Percentiles rank a stretch among this genome's conserved stretches.
Conservation (phyloP, 129 eudicot species). For the Escallonia rubra region DNA sequence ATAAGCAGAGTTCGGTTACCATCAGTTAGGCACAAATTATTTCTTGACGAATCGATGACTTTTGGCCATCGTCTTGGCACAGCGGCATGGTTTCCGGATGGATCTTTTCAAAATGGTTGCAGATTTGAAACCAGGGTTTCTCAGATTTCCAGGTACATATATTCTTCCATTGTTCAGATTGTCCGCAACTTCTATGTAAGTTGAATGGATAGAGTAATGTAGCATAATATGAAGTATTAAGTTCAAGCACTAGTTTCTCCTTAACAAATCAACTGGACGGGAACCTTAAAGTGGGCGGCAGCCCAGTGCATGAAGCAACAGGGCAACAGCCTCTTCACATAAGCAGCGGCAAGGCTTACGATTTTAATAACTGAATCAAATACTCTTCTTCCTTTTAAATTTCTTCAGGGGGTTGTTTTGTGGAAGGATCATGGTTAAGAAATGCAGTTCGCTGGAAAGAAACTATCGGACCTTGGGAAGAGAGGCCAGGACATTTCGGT, state of each 20-base stretch:
- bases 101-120: constrained; percentile 76
- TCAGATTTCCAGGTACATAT: constrained; percentile 87
- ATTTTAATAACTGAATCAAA: not conserved
- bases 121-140: constrained; percentile 76
- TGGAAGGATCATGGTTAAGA: constrained; percentile 70
- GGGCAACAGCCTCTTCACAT: not conserved
- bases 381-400: not conserved
- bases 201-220: too few relatives aligned
- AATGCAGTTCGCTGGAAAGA: constrained; percentile 96
- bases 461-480: constrained; percentile 90
- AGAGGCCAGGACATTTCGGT: constrained; percentile 89
- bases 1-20: too few relatives aligned
- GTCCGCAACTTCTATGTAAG: not conserved
- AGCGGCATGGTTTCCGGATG: constrained; percentile 89
- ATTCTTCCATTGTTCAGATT: not conserved
- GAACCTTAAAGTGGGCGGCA: too few relatives aligned
- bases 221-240: too few relatives aligned
- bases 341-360: not conserved
- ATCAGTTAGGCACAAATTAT: too few relatives aligned
- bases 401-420: constrained; percentile 78
- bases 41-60: too few relatives aligned
- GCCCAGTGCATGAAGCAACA: too few relatives aligned
- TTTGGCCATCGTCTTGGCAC: not conserved
- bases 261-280: too few relatives aligned
- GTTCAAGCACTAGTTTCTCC: too few relatives aligned